phyloP scores from a whole-genome alignment of 1,284 basidiomycete genomes.

The Moesziomyces sp. region DNA sequence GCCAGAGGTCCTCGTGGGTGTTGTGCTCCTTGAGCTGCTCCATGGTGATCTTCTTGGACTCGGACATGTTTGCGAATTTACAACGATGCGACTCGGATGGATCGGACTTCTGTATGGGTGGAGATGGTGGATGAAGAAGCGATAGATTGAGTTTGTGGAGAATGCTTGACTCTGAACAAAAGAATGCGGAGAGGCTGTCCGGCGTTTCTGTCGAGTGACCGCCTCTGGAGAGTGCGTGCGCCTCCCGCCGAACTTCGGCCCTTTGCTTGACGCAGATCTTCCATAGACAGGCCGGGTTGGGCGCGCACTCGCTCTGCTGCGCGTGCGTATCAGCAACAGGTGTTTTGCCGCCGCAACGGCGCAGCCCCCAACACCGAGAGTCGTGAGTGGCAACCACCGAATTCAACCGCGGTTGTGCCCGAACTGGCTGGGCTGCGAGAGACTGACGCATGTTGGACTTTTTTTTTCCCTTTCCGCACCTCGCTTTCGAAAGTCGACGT shows the following conservation, averaged over 20 bases:
- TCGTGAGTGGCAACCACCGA: background rate
- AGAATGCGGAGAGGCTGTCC: background rate
- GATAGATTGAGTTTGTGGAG: background rate
- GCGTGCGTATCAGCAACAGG: background rate
- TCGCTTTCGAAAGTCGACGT: too few species aligned
- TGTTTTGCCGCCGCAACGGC: background rate
- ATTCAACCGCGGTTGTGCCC: constrained; percentile 4
- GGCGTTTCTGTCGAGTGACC: background rate
- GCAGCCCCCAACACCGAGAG: background rate
- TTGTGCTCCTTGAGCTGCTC: constrained; percentile 64
- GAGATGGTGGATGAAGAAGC: background rate
- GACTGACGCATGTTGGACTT: background rate
- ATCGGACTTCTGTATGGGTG: background rate
- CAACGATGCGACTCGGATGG: background rate
- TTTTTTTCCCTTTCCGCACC: too few species aligned
- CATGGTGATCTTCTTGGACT: constrained; percentile 62
- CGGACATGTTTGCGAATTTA: constrained; percentile 27
- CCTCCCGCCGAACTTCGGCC: background rate
- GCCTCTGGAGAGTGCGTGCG: background rate
- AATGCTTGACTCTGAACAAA: background rate
- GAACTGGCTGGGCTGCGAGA: background rate
- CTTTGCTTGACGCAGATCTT: background rate
- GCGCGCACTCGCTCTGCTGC: background rate
- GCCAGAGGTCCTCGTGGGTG: constrained; percentile 63
- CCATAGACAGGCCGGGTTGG: background rate